phyloP scores from a whole-genome alignment of 306 rosid species.

The Datisca glomerata region DNA sequence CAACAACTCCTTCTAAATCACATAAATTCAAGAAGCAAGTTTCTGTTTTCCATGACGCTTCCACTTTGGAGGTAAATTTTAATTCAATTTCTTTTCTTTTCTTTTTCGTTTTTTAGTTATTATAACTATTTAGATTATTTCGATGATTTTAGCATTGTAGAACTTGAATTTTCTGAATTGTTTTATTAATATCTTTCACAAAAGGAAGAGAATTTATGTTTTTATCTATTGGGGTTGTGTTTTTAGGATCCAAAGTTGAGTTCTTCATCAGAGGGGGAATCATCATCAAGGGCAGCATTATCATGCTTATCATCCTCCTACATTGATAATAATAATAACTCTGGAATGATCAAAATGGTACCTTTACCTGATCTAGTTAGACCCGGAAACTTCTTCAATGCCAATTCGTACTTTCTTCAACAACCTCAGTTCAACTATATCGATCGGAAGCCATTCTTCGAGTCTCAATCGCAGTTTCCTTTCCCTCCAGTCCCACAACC shows the following conservation, averaged over 20 bases:
- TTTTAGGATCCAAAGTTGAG: conserved; percentile 45
- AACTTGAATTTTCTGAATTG: no score
- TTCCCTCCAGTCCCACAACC: conserved; percentile 29
- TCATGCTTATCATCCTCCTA: conserved; percentile 22
- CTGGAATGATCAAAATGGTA: conserved; percentile 35
- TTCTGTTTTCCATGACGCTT: conserved; percentile 13
- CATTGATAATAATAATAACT: conserved; percentile 14
- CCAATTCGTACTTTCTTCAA: conserved; percentile 15
- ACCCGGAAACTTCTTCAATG: conserved; percentile 17
- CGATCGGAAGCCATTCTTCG: conserved; percentile 21
- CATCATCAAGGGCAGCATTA: conserved; percentile 27
- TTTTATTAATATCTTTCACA: not conserved
- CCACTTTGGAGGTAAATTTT: conserved; percentile 35
- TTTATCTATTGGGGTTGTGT: no score
- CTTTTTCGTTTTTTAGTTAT: not conserved
- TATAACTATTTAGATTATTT: not conserved
- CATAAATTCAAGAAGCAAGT: conserved; percentile 27
- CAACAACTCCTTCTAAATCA: conserved; percentile 38
- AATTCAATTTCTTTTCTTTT: not conserved
- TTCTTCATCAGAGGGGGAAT: conserved; percentile 55
- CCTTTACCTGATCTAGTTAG: conserved; percentile 41
- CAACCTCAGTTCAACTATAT: conserved; percentile 20
- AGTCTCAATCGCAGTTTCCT: conserved; percentile 14
- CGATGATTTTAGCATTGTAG: not conserved
- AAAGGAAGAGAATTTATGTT: not conserved